Conservation (phyloP, 306 rosid species). For the Elaeagnus macrophylla region DNA sequence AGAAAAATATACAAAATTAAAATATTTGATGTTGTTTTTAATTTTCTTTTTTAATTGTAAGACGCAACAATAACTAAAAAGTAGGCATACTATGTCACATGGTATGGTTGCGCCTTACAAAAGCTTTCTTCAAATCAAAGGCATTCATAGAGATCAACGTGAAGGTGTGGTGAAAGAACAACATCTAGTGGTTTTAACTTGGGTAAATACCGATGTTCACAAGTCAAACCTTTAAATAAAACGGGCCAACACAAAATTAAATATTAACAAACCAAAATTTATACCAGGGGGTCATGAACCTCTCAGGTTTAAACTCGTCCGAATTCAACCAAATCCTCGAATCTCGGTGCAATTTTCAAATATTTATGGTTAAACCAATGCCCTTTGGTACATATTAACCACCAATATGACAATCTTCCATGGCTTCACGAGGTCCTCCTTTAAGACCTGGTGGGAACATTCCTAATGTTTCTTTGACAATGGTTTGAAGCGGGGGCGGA, state of each 20-base stretch:
- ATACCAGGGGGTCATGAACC: constrained; percentile 20
- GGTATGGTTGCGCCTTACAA: too few species aligned
- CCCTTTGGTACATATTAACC: constrained; percentile 34
- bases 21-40: too few species aligned
- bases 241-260: constrained; percentile 17
- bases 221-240: constrained; percentile 27
- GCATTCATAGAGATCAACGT: too few species aligned
- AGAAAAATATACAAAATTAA: too few species aligned
- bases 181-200: too few species aligned
- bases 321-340: constrained; percentile 12
- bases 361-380: constrained; percentile 9
- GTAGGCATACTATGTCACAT: too few species aligned
- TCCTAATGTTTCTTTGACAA: constrained; percentile 42
- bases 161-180: too few species aligned
- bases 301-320: constrained; percentile 8
- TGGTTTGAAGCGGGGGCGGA: too few species aligned
- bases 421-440: constrained; percentile 19
- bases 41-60: too few species aligned
- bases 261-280: constrained; percentile 8
- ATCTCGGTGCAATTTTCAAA: constrained; percentile 17
- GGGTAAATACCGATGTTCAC: constrained; percentile 13
- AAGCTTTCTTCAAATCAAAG: too few species aligned
- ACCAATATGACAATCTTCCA: constrained; percentile 34
- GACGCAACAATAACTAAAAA: too few species aligned
- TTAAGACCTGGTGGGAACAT: constrained; percentile 42